Base-by-base conservation (phyloP, 208 protist species). In the Trypanosoma brucei region DNA sequence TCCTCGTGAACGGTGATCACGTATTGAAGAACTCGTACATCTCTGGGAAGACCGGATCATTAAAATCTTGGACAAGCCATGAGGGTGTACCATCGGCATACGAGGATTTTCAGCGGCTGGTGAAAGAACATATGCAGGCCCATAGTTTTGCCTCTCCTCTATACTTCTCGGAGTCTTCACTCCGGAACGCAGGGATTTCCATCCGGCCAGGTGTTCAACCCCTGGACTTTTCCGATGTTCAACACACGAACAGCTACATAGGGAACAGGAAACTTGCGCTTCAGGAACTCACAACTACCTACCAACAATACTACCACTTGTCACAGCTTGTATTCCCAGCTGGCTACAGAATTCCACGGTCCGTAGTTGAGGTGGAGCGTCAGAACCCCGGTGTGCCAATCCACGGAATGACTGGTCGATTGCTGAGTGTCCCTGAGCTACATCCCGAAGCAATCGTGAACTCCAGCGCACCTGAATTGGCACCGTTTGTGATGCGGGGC, bases 271-370 rank as follows among this genome's bases (percentile, higher is more conserved):
- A 6, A 14, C 55, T 44, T 42, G 9, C n/a, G 1, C 2, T 48
- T 51, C 4, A 14, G 55, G 7, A 49, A 14, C 22, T 44, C 4
- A 48, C 30, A n/a, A 50, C 36, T 38, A 30, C 14, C 6, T 68
- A 55, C 40, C 35, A 63, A 13, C 83, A 82, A 52, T 94, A 79
- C 58, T 94, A 94, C 51, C 84, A 94, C 65, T 35, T 94, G 39
- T 89, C 84, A 8, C 82, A 94, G 48, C 51, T 92, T 3, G 65
- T 70, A 52, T 71, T 88, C 13, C 82, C 81, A 13, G 62, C 65
- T 1, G 59, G 51, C 31, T 86, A 79, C 57, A 62, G 67, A 35
- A 57, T 91, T 31, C 70, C 83, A 22, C 55, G 57, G 36, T 54
- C 36, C 4, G 80, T 88, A 3, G 39, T 86, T 3, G 55, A 68